phyloP scores from a whole-genome alignment of 306 rosid genomes.

The Urtica urens region DNA sequence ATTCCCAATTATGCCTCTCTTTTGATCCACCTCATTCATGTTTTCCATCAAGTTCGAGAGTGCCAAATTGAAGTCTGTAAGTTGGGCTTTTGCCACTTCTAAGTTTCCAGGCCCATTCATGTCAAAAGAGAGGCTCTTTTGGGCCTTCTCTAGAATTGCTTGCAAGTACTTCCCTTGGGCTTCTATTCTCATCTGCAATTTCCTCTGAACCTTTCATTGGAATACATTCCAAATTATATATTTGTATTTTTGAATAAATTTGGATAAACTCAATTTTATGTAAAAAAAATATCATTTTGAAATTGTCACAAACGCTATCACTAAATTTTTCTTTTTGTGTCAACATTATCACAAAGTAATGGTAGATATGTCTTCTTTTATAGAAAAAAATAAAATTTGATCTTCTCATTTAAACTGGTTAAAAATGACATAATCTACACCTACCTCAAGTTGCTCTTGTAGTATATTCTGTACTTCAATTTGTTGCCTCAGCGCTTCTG shows the following conservation, averaged over 20 bases:
- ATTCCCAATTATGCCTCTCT: slow-evolving; percentile 29
- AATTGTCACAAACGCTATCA: too few species aligned
- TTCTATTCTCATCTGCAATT: slow-evolving; percentile 71
- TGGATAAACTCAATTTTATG: too few species aligned
- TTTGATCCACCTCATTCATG: slow-evolving; percentile 39
- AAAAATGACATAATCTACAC: too few species aligned
- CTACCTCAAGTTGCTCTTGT: slow-evolving; percentile 90
- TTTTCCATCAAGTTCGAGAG: slow-evolving; percentile 62
- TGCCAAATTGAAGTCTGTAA: slow-evolving; percentile 55
- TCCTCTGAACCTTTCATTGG: slow-evolving; percentile 51
- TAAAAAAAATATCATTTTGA: too few species aligned
- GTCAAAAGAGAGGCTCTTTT: slow-evolving; percentile 45
- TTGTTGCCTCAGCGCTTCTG: slow-evolving; percentile 50
- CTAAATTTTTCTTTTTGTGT: too few species aligned
- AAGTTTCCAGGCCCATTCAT: slow-evolving; percentile 28
- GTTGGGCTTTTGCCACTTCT: slow-evolving; percentile 49
- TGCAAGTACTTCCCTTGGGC: slow-evolving; percentile 88
- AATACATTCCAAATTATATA: too few species aligned
- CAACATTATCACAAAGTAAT: too few species aligned
- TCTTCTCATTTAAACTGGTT: too few species aligned
- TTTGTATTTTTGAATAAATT: too few species aligned
- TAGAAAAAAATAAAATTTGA: too few species aligned
- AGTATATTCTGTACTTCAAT: slow-evolving; percentile 67
- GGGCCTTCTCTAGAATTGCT: slow-evolving; percentile 71
- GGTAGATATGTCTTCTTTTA: too few species aligned